These are phyloP conservation scores for Rhynchosporium secalis DNA, from an alignment of 2,329 filamentous ascomycete species.

Conservation along the genomic window DNA sequence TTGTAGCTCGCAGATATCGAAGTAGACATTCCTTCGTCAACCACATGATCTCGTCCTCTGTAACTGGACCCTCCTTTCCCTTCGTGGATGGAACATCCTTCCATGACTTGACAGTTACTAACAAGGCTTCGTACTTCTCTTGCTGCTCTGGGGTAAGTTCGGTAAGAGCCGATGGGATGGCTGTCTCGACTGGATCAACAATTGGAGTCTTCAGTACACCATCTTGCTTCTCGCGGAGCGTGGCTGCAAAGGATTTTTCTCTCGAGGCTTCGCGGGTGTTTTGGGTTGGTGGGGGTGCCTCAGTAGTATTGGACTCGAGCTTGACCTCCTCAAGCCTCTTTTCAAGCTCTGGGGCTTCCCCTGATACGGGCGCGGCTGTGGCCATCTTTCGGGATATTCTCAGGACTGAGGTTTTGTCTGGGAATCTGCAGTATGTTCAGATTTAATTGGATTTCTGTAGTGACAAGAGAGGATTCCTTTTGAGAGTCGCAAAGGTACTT, in stretches of 20 bases:
- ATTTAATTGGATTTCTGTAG: background rate
- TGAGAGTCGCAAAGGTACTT: background rate
- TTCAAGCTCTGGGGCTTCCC: constrained; percentile 12
- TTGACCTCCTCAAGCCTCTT: constrained; percentile 26
- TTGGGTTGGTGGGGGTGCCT: constrained; percentile 1
- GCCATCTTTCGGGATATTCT: constrained; percentile 15
- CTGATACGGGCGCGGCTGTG: constrained; percentile 19
- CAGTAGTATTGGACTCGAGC: constrained; percentile 17
- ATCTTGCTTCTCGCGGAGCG: constrained; percentile 35
- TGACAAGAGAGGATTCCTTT: background rate
- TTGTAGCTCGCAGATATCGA: constrained; percentile 89
- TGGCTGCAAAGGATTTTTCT: constrained; percentile 27
- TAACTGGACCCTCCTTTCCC: constrained; percentile 61
- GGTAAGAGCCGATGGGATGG: constrained; percentile 48
- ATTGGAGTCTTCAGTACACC: constrained; percentile 45
- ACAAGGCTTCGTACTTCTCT: constrained; percentile 76
- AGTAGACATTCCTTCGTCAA: constrained; percentile 89
- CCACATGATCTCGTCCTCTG: constrained; percentile 82
- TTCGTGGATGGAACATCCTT: constrained; percentile 65
- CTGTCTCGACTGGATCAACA: constrained; percentile 31
- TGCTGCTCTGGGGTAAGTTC: constrained; percentile 75
- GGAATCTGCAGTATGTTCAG: background rate
- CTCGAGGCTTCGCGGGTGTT: constrained; percentile 5
- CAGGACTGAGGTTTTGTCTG: background rate
- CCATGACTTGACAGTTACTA: constrained; percentile 71